phyloP scores from a whole-genome alignment of 2,329 filamentous ascomycete genomes.

The Colletotrichum salicis region DNA sequence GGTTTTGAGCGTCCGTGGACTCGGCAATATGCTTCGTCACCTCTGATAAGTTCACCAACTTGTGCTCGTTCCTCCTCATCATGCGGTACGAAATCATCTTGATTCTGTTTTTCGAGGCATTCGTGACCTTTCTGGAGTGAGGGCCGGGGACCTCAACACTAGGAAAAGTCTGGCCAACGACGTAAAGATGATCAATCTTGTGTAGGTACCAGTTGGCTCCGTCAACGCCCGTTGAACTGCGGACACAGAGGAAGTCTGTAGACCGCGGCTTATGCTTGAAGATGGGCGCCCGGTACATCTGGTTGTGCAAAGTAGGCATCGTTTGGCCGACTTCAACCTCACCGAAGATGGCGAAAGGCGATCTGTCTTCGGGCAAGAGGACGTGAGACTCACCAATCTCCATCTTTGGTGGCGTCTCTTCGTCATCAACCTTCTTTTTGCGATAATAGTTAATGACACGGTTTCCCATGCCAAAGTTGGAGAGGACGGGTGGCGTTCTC shows the following conservation, averaged over 20 bases:
- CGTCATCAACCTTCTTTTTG: conserved; percentile 78
- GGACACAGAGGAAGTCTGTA: conserved; percentile 88
- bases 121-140: conserved; percentile 94
- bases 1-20: conserved; percentile 93
- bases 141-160: conserved; percentile 92
- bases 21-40: conserved; percentile 93
- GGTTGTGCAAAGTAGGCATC: conserved; percentile 90
- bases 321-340: conserved; percentile 91
- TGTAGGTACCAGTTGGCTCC: conserved; percentile 85
- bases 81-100: conserved; percentile 96
- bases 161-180: conserved; percentile 93
- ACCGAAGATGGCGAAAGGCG: conserved; percentile 94
- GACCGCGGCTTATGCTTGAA: conserved; percentile 84
- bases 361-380: conserved; percentile 91
- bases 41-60: conserved; percentile 79
- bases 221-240: conserved; percentile 81
- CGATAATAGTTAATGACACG: conserved; percentile 97
- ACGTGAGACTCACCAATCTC: conserved; percentile 91
- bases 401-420: conserved; percentile 78
- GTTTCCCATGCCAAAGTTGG: conserved; percentile 97
- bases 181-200: conserved; percentile 89
- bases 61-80: conserved; percentile 78
- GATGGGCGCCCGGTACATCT: conserved; percentile 93
- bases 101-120: conserved; percentile 94
- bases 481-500: conserved; percentile 89